Evolutionary conservation across 768 basidiomycete genomes (phyloP).

Genomic region (Mycena maculata): DNA sequence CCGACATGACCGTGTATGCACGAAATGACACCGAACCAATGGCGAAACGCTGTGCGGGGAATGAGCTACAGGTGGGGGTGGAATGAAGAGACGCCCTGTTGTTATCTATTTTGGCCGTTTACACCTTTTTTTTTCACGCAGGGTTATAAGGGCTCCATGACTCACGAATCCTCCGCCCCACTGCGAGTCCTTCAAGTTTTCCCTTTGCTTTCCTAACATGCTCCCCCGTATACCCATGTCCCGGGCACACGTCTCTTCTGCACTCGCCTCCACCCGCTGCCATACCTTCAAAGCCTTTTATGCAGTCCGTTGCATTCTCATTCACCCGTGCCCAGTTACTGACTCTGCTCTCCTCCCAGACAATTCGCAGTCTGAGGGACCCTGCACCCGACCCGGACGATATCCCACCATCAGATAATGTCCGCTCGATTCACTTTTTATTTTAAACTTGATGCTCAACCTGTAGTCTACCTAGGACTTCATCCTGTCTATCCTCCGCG

Average conservation of each 20-base stretch:
- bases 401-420: slow-evolving; percentile 61
- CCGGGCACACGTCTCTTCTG: slow-evolving; percentile 46
- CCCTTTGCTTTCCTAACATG: slow-evolving; percentile 43
- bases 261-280: slow-evolving; percentile 49
- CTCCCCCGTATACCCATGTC: slow-evolving; percentile 51
- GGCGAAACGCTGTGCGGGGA: no score
- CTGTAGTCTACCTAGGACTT: slow-evolving; percentile 75
- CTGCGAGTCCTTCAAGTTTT: slow-evolving; percentile 22
- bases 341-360: slow-evolving; percentile 47
- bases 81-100: no score
- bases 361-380: slow-evolving; percentile 52
- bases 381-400: slow-evolving; percentile 53
- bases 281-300: slow-evolving; percentile 64
- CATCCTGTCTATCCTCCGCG: slow-evolving; percentile 92
- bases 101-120: neutral
- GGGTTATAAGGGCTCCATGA: slow-evolving; percentile 25
- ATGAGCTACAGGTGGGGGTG: no score
- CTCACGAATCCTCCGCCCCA: slow-evolving; percentile 7
- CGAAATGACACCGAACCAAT: no score
- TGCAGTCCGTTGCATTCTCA: slow-evolving; percentile 55
- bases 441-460: neutral
- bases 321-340: slow-evolving; percentile 21
- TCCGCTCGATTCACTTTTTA: slow-evolving; percentile 41
- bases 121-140: neutral
- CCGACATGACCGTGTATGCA: no score